Evolutionary conservation across 2,329 filamentous ascomycete species (phyloP).

Genomic region (Phialemonium atrogriseum): DNA sequence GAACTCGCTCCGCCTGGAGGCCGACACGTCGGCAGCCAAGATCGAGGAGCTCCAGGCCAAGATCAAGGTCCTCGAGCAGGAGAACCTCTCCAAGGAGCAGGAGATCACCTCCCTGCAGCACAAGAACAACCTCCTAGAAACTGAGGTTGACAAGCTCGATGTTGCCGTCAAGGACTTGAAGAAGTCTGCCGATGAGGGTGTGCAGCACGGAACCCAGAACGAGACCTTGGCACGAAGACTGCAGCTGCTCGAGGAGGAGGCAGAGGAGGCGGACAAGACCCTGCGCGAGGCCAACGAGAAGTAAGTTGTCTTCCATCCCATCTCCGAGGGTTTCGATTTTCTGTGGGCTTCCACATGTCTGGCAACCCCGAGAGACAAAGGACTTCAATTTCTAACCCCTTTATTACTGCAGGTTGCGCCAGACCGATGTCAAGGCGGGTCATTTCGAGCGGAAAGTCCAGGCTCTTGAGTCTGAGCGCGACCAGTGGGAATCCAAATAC

Average conservation of each 20-base stretch:
- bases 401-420: slow-evolving; percentile 64
- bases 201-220: slow-evolving; percentile 78
- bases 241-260: slow-evolving; percentile 95
- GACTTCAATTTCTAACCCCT: slow-evolving; percentile 15
- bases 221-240: slow-evolving; percentile 87
- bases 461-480: slow-evolving; percentile 82
- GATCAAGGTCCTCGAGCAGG: slow-evolving; percentile 87
- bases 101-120: slow-evolving; percentile 94
- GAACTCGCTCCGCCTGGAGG: slow-evolving; percentile 88
- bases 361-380: too few relatives aligned
- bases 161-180: slow-evolving; percentile 76
- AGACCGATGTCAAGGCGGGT: slow-evolving; percentile 98
- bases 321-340: slow-evolving; percentile 7
- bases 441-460: slow-evolving; percentile 99
- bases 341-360: too few relatives aligned
- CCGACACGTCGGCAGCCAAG: slow-evolving; percentile 73
- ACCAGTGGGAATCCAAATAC: slow-evolving; percentile 96
- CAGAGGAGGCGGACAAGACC: slow-evolving; percentile 92
- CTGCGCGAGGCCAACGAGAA: slow-evolving; percentile 97
- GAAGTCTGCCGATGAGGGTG: slow-evolving; percentile 72
- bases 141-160: slow-evolving; percentile 90
- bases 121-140: slow-evolving; percentile 87
- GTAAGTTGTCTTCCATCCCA: slow-evolving; percentile 47
- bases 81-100: slow-evolving; percentile 94
- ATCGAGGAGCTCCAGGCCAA: slow-evolving; percentile 80